Evolutionary conservation across 2,329 filamentous ascomycete species (phyloP), one percentile per base, ranked within the genome.

Genomic region (Periconia macrospinosa): DNA sequence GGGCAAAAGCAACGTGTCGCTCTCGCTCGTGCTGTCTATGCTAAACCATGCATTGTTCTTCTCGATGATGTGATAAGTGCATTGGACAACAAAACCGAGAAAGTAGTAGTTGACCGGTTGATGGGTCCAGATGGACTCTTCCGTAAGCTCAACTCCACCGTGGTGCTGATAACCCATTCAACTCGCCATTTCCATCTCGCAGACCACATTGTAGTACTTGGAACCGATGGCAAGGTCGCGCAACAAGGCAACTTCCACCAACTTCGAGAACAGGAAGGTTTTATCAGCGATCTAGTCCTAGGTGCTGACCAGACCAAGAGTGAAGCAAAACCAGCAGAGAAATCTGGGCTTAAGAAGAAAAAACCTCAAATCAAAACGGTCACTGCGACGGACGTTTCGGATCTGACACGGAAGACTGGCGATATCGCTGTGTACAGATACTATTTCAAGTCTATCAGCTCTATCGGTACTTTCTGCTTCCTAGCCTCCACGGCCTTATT

Each of bases 1-100:
- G 79, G 79, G 5, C 79, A 82, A 56, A 76, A 75, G 48, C 77
- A 80, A 55, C 70, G 79, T 40, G 71, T 80, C 50, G 44, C 77
- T 18, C 69, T 81, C 11, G 79, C 79, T 27, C 70, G 80, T 43
- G 79, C 79, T 15, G 69, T 72, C 13, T 66, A 71, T 5, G 79
- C 77, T 1, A 77, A 77, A 55, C 70, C 33, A 45, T 19, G 44
- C 42, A 30, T 37, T 45, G 19, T 41, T 46, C 19, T 35, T 40
- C 30, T 45, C 49, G 30, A 45, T 51, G 33, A 51, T 51, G 20
- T 33, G 42, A 35, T 47, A 48, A 35, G 15, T 40, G 44, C 23
- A 46, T 33, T 46, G 27, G 44, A 46, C 42, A 44, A 44, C 42
- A 44, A 44, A 44, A 44, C 42, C 19, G 42, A 42, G 17, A 52